phyloP scores from a whole-genome alignment of 345 rosid species.

The Populus simonii region DNA sequence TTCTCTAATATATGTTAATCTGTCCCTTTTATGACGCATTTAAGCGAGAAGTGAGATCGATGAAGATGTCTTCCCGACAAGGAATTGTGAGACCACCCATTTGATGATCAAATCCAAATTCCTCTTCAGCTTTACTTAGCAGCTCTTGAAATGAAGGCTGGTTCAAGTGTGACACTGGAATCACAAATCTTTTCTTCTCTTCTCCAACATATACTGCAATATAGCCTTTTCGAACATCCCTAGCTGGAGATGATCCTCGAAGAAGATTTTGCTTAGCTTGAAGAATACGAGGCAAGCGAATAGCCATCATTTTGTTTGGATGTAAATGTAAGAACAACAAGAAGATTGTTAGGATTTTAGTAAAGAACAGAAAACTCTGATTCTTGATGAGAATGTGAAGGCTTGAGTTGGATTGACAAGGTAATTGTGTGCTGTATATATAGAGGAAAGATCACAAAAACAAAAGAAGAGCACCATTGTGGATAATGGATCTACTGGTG shows the following conservation, averaged over 20 bases:
- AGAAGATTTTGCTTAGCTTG: background rate
- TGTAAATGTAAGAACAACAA: background rate
- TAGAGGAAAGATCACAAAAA: too few species aligned
- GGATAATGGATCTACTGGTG: too few species aligned
- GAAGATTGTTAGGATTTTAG: background rate
- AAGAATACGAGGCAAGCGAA: background rate
- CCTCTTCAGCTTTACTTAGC: constrained; percentile 8
- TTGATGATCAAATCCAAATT: constrained; percentile 19
- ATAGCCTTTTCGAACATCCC: constrained; percentile 2
- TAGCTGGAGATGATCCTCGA: background rate
- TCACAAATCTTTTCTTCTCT: constrained; percentile 14
- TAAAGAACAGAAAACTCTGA: background rate
- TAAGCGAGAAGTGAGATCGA: constrained; percentile 22
- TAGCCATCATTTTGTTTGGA: background rate
- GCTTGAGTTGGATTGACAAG: too few species aligned
- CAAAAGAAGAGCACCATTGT: too few species aligned
- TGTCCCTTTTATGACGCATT: background rate
- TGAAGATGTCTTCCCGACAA: constrained; percentile 7
- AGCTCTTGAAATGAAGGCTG: constrained; percentile 4
- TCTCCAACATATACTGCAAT: constrained; percentile 13
- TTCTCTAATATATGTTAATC: background rate
- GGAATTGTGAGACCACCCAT: constrained; percentile 16
- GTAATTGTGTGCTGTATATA: too few species aligned
- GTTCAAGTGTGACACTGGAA: constrained; percentile 13
- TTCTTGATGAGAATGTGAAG: background rate